Evolutionary conservation across 345 rosid species (phyloP), one percentile per base, ranked within the genome.

Genomic region (Boechera stricta): DNA sequence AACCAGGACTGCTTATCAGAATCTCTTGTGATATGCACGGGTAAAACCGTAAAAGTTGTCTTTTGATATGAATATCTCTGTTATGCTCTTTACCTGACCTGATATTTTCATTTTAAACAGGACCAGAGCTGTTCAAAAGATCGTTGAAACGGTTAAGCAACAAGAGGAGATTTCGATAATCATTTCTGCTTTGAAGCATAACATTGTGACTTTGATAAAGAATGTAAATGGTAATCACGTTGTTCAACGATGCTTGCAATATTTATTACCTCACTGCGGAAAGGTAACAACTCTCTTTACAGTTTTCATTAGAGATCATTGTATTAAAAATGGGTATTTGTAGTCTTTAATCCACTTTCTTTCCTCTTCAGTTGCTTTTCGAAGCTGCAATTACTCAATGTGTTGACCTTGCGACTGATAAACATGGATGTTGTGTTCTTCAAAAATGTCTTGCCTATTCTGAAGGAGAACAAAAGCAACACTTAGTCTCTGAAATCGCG

Each of bases 1-100:
- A 84, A 53, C 70, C 88, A 45, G 90, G 89, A 53, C 77, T 84
- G 41, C 90, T 91, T 77, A 78, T 91, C 71, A 82, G 80, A 59
- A 86, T 89, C 76, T 89, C 95, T 49, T 91, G 95, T 79, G 91
- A 91, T 77, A 85, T 86, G 89, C 95, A 89, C 21, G 97, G 95
- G 97, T 91, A 62, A 61, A 74, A 15, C 31, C 10, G 21, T 54
- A 63, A 75, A 54, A 54, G 5, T 78, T 45, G 49, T 47, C 64
- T 63, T 29, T 59, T 3, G 11, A 16, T 44, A 24, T 54, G 29
- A 15, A 36, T 71, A 9, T 33, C 16, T 29, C 33, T 68, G 48
- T 41, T 72, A 1, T 29, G 32, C 13, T 38, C 24, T 38, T 15
- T 44, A 67, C 18, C 28, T 60, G 53, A 78, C 33, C 7, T 78